Evolutionary conservation across 2,329 filamentous ascomycete genomes (phyloP).

Genomic region (Verticillium isaacii): DNA sequence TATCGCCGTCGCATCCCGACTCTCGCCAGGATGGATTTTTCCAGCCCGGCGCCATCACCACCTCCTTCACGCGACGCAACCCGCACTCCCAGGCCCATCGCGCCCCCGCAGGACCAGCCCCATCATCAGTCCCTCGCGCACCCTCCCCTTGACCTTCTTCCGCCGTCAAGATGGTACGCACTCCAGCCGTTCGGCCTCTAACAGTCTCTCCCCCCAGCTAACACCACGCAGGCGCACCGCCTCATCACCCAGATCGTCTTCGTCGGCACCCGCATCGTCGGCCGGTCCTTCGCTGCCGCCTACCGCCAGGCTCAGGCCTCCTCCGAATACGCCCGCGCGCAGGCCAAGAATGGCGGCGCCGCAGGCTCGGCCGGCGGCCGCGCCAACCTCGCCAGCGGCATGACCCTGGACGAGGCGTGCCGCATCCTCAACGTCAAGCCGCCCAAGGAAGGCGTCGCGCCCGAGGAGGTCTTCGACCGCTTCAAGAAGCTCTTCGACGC

Average conservation of each 20-base stretch:
- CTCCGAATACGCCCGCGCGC: conserved; percentile 72
- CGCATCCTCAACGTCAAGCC: conserved; percentile 95
- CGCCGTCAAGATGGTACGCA: conserved; percentile 10
- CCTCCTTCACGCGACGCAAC: neutral
- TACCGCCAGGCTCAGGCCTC: conserved; percentile 93
- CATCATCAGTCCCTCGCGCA: neutral
- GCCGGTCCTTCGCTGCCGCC: conserved; percentile 87
- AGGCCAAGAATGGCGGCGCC: conserved; percentile 52
- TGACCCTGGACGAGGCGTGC: conserved; percentile 94
- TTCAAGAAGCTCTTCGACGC: conserved; percentile 94
- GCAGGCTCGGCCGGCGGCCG: conserved; percentile 42
- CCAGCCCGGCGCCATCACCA: neutral
- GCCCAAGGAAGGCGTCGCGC: conserved; percentile 70
- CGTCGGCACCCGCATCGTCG: conserved; percentile 85
- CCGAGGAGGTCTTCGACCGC: conserved; percentile 74
- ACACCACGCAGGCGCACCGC: conserved; percentile 10
- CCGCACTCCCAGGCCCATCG: neutral
- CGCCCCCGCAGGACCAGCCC: neutral
- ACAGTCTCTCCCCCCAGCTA: neutral
- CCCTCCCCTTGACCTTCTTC: neutral
- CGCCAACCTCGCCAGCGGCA: conserved; percentile 56
- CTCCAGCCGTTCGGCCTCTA: neutral
- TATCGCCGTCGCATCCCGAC: neutral
- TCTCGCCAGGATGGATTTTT: neutral
- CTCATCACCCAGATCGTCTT: conserved; percentile 88